Base-by-base conservation (phyloP, 2,329 filamentous ascomycete genomes). In the Paradendryphiella salina region DNA sequence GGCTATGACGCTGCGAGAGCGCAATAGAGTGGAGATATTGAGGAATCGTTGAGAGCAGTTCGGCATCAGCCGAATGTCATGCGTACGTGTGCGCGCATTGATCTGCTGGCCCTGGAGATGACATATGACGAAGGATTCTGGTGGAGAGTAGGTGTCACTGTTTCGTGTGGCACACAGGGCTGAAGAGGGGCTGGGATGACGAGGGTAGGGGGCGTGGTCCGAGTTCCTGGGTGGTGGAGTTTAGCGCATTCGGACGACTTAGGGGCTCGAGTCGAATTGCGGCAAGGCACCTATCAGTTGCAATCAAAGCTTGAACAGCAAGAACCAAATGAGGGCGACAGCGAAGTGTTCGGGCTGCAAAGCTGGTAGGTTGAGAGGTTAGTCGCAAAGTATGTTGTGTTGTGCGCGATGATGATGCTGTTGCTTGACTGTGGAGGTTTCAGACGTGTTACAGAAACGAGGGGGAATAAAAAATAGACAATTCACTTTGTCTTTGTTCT, bases 371-470 rank as follows among this genome's bases (percentile, higher is more conserved):
- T 23, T 39, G 11, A 18, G 15, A 15, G 28, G 37, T 23, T 32
- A n/a, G 29, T 32, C 18, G 18, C 31, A 15, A 31, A 32, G 18
- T 23, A 40, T 18, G 37, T 29, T 31, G 26, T 35, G 20, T 36
- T 31, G 23, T 32, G 31, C 21, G n/a, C n/a, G n/a, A n/a, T n/a
- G 17, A 40, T 18, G 29, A 37, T 17, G 29, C 41, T 17, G 17
- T 14, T 46, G 41, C 18, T 28, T 32, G 9, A 23, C 33, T 33
- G 40, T 39, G 13, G 38, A 38, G 28, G 61, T 64, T 63, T 60
- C 61, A 60, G 44, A 28, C 35, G 47, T 47, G 61, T 64, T 59
- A 59, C 57, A 59, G 59, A 46, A 44, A 34, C 31, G 29, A 49
- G 39, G 52, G 52, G 48, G 26, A 32, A 17, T 48, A 42, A 23